Base-by-base conservation (phyloP, 2,329 filamentous ascomycete species). In the Calonectria naviculata region DNA sequence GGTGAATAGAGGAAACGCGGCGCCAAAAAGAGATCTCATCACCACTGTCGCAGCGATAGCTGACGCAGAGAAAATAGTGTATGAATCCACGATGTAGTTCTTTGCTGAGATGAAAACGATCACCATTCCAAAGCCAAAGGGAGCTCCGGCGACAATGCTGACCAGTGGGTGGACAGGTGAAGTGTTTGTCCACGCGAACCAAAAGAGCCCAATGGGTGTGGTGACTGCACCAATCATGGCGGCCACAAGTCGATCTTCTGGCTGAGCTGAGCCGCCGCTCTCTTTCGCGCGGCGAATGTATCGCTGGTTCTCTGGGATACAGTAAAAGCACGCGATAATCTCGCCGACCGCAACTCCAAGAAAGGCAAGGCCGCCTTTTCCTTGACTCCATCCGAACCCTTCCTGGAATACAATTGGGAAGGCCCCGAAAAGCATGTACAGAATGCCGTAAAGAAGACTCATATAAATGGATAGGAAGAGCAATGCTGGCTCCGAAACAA, bases 401-500 rank as follows among this genome's bases (percentile, higher is more conserved):
- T 88, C 28, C 28, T 76, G 75, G 83, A 93, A 97, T 68, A 97
- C 87, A 71, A 91, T 88, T 26, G 89, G 88, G 77, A 84, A 92
- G 68, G 91, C 91, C 64, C 92, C 87, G 83, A 93, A 93, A 84
- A 93, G 93, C 91, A 93, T 92, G 84, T 93, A 93, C 9, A 93
- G 83, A 12, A 93, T 82, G 3, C 91, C 91, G 79, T 93, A 93
- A 10, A 95, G 86, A 4, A 95, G 92, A 1, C 90, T 92, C 93
- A 95, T 95, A 85, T 97, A 97, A 1, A 96, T 77, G 1, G 91
- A 90, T 74, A 97, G 91, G 76, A 95, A 89, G 71, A 97, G 89
- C 41, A 97, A 93, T 77, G 97, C 97, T 19, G 93, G 90, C 81
- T 97, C 94, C 68, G 88, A 84, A 83, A 95, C 94, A 36, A 97